Conservation (phyloP, 1,139 yeast genomes). For the Scheffersomyces titani region DNA sequence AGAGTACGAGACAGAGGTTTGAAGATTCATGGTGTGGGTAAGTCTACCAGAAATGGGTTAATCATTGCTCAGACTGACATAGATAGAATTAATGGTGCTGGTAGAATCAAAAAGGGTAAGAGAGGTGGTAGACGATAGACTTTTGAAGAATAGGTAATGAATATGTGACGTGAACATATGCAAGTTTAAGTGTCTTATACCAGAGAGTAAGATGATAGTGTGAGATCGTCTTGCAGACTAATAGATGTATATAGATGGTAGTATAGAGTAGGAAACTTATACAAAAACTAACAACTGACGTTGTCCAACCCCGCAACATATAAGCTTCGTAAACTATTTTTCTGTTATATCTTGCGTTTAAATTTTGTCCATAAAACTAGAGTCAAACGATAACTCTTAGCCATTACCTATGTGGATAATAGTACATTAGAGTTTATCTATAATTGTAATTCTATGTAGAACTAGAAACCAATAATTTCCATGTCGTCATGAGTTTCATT, state of each 20-base stretch:
- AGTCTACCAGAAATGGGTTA: slow-evolving; percentile 78
- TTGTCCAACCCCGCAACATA: no score
- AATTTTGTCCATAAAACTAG: no score
- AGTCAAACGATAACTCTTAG: no score
- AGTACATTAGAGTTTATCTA: not conserved
- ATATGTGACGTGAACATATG: not conserved
- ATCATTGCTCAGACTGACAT: slow-evolving; percentile 73
- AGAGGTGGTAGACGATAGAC: slow-evolving; percentile 12
- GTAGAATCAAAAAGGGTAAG: slow-evolving; percentile 12
- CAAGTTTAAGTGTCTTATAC: no score
- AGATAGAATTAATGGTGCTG: slow-evolving; percentile 35
- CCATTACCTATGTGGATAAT: not conserved
- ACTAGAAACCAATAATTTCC: slow-evolving; percentile 41
- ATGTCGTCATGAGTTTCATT: slow-evolving; percentile 61
- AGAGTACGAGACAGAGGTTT: slow-evolving; percentile 73
- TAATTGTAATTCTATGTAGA: not conserved
- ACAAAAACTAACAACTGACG: no score
- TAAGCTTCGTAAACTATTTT: no score
- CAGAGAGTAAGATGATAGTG: no score
- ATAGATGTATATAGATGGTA: no score
- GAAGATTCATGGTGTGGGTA: slow-evolving; percentile 76
- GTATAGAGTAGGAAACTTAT: no score
- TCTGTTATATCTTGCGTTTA: no score
- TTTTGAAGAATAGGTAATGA: slow-evolving; percentile 2
- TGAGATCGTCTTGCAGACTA: no score